Evolutionary conservation across 2,329 filamentous ascomycete genomes (phyloP), one percentile per base, ranked within the genome.

Genomic region (Amesomyces nigricolor): DNA sequence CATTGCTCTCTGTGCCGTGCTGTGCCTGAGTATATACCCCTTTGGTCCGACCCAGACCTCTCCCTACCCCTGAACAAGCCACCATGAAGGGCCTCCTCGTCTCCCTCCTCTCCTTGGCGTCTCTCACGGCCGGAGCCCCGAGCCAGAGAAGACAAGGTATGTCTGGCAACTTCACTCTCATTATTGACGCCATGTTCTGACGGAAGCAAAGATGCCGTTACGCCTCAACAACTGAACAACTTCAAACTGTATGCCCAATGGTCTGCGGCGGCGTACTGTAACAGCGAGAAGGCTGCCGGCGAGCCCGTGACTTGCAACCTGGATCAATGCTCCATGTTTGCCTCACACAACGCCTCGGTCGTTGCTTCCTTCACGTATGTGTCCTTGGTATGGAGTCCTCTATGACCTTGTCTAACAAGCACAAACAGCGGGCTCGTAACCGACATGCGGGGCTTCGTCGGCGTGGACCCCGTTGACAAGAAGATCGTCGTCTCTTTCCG

Each of bases 401-500:
- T 17, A 16, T 38, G 50, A 57, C 37, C 58, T 16, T 22, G 2
- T 10, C 43, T 55, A 60, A 48, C 54, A 50, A 13, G 19, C 14
- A 37, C 47, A 58, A 52, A 51, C 47, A 62, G 58, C 5, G 58
- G 61, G 16, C 44, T 45, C 5, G 48, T 65, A 19, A 63, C 65
- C 54, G 57, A 69, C 55, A 72, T 78, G 44, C 68, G 74, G 37
- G 80, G 77, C 54, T 79, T 79, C 55, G 72, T 83, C 19, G 74
- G 76, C 26, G 68, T 75, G 19, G 81, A 85, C 65, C 59, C 71
- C 16, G 66, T 65, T 22, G 75, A 73, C 59, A 62, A 73, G 53
- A 72, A 80, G 55, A 81, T 88, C 57, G 78, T 87, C 47, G 66
- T 86, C 42, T 74, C 81, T 32, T 75, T 85, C 70, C 78, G 82